Conservation (phyloP, 331 rosid species). For the Quercus lobata region DNA sequence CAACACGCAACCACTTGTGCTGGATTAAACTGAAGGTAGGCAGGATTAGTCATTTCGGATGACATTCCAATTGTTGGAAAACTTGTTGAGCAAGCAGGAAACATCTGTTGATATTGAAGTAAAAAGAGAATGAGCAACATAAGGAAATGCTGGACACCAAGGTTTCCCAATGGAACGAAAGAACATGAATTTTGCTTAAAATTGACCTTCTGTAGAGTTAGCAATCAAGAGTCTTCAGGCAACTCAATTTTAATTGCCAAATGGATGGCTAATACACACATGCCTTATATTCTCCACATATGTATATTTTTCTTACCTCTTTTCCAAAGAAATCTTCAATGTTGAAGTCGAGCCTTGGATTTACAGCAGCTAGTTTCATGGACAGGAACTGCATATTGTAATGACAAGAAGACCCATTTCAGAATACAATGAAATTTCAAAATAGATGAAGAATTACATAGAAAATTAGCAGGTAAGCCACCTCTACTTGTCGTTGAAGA, state of each 20-base stretch:
- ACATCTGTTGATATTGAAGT: slow-evolving; percentile 31
- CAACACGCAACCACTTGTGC: slow-evolving; percentile 45
- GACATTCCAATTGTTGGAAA: slow-evolving; percentile 30
- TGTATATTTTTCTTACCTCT: slow-evolving; percentile 51
- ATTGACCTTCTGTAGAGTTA: neutral
- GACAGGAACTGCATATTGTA: slow-evolving; percentile 73
- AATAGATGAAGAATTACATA: neutral
- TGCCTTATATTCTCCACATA: neutral
- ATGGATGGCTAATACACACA: neutral
- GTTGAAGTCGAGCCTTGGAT: slow-evolving; percentile 83
- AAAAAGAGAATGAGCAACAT: neutral
- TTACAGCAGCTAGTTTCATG: slow-evolving; percentile 96
- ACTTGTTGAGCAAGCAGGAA: slow-evolving; percentile 32
- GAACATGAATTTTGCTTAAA: neutral
- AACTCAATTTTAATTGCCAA: neutral
- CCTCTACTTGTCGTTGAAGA: slow-evolving; percentile 97
- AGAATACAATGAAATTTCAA: neutral
- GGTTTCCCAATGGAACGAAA: neutral
- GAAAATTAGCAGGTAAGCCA: slow-evolving; percentile 17
- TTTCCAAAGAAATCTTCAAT: slow-evolving; percentile 69
- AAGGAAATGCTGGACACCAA: neutral
- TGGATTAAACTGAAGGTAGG: slow-evolving; percentile 55
- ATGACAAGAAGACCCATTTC: slow-evolving; percentile 3
- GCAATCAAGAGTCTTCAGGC: neutral
- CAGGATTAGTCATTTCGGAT: slow-evolving; percentile 39